Percentiles rank a stretch among this genome's conserved stretches.
Conservation (phyloP, 2,329 filamentous ascomycete genomes). For the Fusarium sp. region DNA sequence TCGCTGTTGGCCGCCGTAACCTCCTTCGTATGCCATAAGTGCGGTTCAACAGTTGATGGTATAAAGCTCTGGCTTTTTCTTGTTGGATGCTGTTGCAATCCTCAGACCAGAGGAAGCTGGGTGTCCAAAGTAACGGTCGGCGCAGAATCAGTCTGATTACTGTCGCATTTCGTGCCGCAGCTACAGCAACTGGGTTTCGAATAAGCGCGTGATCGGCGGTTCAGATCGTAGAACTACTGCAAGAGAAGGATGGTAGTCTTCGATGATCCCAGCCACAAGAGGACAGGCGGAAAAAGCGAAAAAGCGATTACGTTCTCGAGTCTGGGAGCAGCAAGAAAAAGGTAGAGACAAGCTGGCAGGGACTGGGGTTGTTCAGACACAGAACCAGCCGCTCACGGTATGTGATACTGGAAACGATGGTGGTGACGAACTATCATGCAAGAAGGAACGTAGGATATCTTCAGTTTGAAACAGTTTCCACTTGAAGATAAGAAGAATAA, state of each 20-base stretch:
- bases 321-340: slow-evolving; percentile 14
- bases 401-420: slow-evolving; percentile 14
- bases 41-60: slow-evolving; percentile 15
- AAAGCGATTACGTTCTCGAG: slow-evolving; percentile 12
- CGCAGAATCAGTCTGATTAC: slow-evolving; percentile 41
- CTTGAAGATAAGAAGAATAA: slow-evolving; percentile 12
- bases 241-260: slow-evolving; percentile 24
- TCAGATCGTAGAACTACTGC: slow-evolving; percentile 37
- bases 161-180: slow-evolving; percentile 50
- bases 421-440: slow-evolving; percentile 14
- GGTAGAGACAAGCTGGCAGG: slow-evolving; percentile 12
- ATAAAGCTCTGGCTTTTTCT: slow-evolving; percentile 3
- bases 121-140: slow-evolving; percentile 18
- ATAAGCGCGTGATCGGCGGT: slow-evolving; percentile 43
- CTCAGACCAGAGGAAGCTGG: slow-evolving; percentile 7
- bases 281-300: background rate
- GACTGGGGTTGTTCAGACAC: slow-evolving; percentile 7
- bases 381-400: slow-evolving; percentile 6
- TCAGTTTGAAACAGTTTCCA: slow-evolving; percentile 6
- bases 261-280: slow-evolving; percentile 24
- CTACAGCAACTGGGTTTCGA: slow-evolving; percentile 41
- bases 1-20: slow-evolving; percentile 60
- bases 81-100: slow-evolving; percentile 9
- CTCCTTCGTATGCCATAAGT: slow-evolving; percentile 67
- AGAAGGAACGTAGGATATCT: slow-evolving; percentile 15